Base-by-base conservation (phyloP, 257 asterid species). In the Gentiana dahurica region DNA sequence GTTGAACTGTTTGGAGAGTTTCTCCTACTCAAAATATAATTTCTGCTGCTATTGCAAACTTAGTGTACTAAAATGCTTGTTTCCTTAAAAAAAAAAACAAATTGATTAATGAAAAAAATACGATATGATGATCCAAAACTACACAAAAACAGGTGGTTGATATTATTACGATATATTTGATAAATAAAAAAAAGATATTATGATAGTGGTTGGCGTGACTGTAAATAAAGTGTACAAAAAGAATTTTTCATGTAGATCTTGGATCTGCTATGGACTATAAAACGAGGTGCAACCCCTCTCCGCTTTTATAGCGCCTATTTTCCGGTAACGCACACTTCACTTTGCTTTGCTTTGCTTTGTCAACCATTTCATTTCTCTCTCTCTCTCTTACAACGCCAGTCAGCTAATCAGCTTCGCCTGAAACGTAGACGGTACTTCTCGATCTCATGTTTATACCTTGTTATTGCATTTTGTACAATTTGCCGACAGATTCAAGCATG, bases 231-330 rank as follows among this genome's bases (percentile, higher is more conserved):
- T 54, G 39, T 43, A 34, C 33, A n/a, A 2, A 5, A 37, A 7
- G 38, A 50, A 24, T 24, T 24, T 24, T 24, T 24, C 24, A 24
- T 24, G 56, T 36, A 60, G 71, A 69, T 72, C 73, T 56, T 52
- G 68, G 74, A 66, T 69, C 67, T 62, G 34, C 59, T 35, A 58
- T 60, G 24, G 12, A 67, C 70, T 67, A 69, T 76, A 67, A 55
- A 66, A 59, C 0, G 46, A 46, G 52, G 3, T 66, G 47, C 79
- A 67, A 67, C 70, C 72, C 39, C 66, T 66, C 57, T 49, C 37
- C 7, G 53, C 62, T 34, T 65, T 54, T 59, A 34, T 35, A 55
- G 47, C 59, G 5, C 54, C 41, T 10, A 39, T 35, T 12, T 47
- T 32, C 38, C 38, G 24, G 24, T 24, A 50, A 8, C 11, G 39